These are phyloP conservation scores for Calendula officinalis DNA, from an alignment of 129 eudicot genomes.

Conservation along the genomic window DNA sequence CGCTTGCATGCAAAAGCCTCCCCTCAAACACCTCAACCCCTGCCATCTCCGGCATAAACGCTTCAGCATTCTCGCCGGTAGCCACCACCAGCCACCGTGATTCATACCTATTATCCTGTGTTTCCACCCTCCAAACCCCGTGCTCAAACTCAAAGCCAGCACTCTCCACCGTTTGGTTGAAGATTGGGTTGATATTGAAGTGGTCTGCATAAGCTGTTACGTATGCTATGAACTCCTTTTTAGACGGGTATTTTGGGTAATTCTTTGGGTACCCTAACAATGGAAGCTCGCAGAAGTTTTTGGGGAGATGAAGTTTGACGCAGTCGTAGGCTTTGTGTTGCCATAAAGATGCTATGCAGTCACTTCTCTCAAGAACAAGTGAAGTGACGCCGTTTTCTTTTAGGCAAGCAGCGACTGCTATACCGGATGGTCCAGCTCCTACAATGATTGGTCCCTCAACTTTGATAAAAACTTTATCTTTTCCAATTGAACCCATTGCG, in stretches of 20 bases:
- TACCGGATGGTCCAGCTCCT: slow-evolving; percentile 87
- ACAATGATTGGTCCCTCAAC: slow-evolving; percentile 70
- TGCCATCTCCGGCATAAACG: slow-evolving; percentile 50
- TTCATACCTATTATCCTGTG: slow-evolving; percentile 39
- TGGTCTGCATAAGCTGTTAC: slow-evolving; percentile 63
- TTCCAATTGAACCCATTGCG: slow-evolving; percentile 42
- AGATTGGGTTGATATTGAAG: slow-evolving; percentile 55
- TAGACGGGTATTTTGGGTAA: slow-evolving; percentile 72
- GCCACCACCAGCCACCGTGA: slow-evolving; percentile 74
- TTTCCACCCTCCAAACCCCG: slow-evolving; percentile 58
- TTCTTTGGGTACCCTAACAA: slow-evolving; percentile 48
- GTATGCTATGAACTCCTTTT: slow-evolving; percentile 60
- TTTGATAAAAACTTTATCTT: slow-evolving; percentile 28
- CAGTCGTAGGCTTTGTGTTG: slow-evolving; percentile 69
- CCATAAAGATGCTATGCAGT: slow-evolving; percentile 87
- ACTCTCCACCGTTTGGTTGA: slow-evolving; percentile 46
- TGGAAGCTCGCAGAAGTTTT: slow-evolving; percentile 65
- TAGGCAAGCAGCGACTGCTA: slow-evolving; percentile 74
- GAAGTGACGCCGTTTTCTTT: slow-evolving; percentile 51
- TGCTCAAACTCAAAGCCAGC: slow-evolving; percentile 44
- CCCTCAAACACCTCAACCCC: slow-evolving; percentile 56
- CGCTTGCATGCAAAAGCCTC: slow-evolving; percentile 51
- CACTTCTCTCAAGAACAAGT: slow-evolving; percentile 61
- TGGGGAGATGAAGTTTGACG: slow-evolving; percentile 72
- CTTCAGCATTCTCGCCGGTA: slow-evolving; percentile 73